A percentile compares a stretch with the other conserved stretches of the same genome.
Evolutionary conservation across 1,284 basidiomycete species (phyloP).

Genomic region (Agroathelia rolfsii): DNA sequence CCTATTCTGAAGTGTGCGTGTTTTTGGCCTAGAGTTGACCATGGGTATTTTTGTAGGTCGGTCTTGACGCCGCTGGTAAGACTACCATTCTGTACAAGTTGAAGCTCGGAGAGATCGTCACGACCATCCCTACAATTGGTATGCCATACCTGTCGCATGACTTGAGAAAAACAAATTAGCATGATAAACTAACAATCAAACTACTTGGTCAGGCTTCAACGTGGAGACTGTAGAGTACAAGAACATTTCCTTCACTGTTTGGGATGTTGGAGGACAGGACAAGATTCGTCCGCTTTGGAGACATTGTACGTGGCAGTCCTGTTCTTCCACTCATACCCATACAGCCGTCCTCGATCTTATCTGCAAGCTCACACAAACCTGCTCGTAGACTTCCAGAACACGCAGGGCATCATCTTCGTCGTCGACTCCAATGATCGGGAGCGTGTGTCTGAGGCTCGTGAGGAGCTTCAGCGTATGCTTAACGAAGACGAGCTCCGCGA

Average conservation of each 20-base stretch:
- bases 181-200: no score
- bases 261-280: constrained; percentile 86
- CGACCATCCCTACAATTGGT: constrained; percentile 99
- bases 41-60: constrained; percentile 64
- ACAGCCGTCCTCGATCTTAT: constrained; percentile 6
- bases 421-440: constrained; percentile 99
- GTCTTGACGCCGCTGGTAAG: constrained; percentile 96
- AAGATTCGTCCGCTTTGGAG: constrained; percentile 93
- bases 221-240: constrained; percentile 94
- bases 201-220: constrained; percentile 70
- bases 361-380: no score
- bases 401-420: constrained; percentile 99
- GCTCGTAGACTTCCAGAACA: constrained; percentile 95
- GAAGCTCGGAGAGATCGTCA: constrained; percentile 98
- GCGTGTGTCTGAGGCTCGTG: constrained; percentile 97
- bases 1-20: constrained; percentile 9
- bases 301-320: constrained; percentile 67
- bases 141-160: constrained; percentile 19
- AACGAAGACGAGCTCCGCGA: constrained; percentile 99
- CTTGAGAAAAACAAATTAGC: no score
- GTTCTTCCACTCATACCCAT: constrained; percentile 13
- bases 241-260: constrained; percentile 87
- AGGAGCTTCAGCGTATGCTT: constrained; percentile 99
- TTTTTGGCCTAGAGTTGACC: no score
- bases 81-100: constrained; percentile 98